phyloP scores from a whole-genome alignment of 805 yeast species.

The Kuraishia capsulata region DNA sequence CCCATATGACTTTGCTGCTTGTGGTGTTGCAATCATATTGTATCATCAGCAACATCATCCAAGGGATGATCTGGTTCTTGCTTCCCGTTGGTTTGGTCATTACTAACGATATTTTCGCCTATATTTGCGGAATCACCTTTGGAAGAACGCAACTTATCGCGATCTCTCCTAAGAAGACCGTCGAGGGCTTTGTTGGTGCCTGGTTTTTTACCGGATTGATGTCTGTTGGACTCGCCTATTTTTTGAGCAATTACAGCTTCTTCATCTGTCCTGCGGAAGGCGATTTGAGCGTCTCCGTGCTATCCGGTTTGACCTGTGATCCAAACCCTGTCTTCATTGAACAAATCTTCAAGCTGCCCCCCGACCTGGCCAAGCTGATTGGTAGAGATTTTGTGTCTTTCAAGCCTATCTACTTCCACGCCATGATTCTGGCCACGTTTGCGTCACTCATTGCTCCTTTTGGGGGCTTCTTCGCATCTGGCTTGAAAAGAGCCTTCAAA shows the following conservation, averaged over 20 bases:
- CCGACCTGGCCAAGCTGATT: conserved; percentile 40
- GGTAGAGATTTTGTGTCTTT: conserved; percentile 40
- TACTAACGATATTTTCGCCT: conserved; percentile 93
- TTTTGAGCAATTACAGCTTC: conserved; percentile 58
- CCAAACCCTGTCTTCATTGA: conserved; percentile 86
- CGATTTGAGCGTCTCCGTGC: conserved; percentile 49
- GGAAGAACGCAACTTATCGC: conserved; percentile 89
- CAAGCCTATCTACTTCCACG: conserved; percentile 88
- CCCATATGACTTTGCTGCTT: conserved; percentile 85
- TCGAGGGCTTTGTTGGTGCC: conserved; percentile 96
- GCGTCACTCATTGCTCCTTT: conserved; percentile 97
- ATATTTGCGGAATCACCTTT: conserved; percentile 92
- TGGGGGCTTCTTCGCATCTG: conserved; percentile 97
- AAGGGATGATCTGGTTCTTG: conserved; percentile 90
- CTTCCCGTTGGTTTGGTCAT: conserved; percentile 89
- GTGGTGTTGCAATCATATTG: conserved; percentile 93
- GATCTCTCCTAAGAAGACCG: conserved; percentile 94
- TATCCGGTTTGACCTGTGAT: conserved; percentile 61
- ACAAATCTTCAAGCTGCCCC: conserved; percentile 70
- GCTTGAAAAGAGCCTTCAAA: conserved; percentile 93
- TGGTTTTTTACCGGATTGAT: conserved; percentile 87
- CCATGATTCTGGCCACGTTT: conserved; percentile 79
- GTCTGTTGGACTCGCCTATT: conserved; percentile 55
- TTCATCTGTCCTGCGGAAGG: conserved; percentile 82
- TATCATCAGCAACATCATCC: conserved; percentile 79